Evolutionary conservation across 2,329 filamentous ascomycete species (phyloP), one percentile per base, ranked within the genome.

Genomic region (Orbilia brochopaga): DNA sequence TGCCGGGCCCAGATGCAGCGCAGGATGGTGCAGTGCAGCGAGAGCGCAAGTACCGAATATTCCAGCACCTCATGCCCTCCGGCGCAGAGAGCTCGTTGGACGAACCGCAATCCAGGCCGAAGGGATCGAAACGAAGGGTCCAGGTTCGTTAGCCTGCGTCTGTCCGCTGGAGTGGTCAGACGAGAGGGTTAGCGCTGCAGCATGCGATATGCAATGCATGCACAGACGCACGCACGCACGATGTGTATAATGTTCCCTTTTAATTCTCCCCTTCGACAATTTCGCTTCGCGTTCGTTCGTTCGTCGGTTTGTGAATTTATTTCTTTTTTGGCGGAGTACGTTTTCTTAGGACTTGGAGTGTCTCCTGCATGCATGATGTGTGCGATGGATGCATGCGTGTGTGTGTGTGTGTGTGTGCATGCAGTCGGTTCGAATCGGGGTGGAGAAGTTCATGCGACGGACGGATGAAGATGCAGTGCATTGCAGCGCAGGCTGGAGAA

Each of bases 121-220:
- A 21, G 44, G 17, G 19, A 19, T 19, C 44, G 40, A 48, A 48
- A 21, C 44, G 44, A 19, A 48, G 8, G 44, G 44, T 17, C 44
- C 17, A 48, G 44, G 19, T 44, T 44, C 17, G 11, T 44, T 44
- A 17, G 44, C 44, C 5, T 21, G 44, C 44, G 19, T 15, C 7
- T 23, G 17, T 48, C 44, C 19, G 44, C 44, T 19, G 44, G 17
- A 48, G n/a, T 48, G 44, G 44, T 48, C 44, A 48, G 15, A 48
- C 44, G 44, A 48, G 17, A 48, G 44, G 6, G 44, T 19, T 48
- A 48, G 44, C 44, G 44, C 44, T 48, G 44, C 44, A 48, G 44
- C 19, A 21, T 21, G 19, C 44, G 17, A 11, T 48, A 15, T 48
- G 44, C 44, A 19, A 58, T 58, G 30, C 27, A 48, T 44, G 40